phyloP scores from a whole-genome alignment of 2,329 filamentous ascomycete genomes.

The Aspergillus phoenicis region DNA sequence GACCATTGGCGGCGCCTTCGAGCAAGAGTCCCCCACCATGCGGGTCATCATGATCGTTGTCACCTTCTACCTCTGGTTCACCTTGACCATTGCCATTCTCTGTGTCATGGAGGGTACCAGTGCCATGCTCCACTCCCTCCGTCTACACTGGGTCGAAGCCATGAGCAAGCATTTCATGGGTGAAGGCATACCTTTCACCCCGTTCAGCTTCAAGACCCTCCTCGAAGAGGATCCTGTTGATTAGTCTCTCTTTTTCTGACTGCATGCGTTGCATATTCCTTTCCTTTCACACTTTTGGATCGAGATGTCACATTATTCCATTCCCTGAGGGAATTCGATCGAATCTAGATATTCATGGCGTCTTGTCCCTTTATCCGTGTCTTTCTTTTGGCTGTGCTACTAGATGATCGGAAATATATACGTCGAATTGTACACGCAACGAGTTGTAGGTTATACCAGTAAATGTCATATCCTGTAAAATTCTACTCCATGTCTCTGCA shows the following conservation, averaged over 20 bases:
- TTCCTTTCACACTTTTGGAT: slow-evolving; percentile 15
- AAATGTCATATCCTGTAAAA: too few relatives aligned
- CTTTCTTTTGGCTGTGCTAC: neutral
- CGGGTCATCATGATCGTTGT: slow-evolving; percentile 81
- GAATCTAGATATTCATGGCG: slow-evolving; percentile 3
- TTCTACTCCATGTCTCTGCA: too few relatives aligned
- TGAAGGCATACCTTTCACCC: slow-evolving; percentile 80
- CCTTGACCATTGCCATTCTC: slow-evolving; percentile 75
- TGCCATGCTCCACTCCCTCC: slow-evolving; percentile 89
- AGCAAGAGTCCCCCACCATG: slow-evolving; percentile 59
- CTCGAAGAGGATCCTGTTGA: slow-evolving; percentile 74
- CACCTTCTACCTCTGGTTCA: slow-evolving; percentile 88
- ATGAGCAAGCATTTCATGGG: slow-evolving; percentile 98
- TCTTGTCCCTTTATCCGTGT: neutral
- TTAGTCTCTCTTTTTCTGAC: slow-evolving; percentile 28
- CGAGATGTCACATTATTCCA: slow-evolving; percentile 17
- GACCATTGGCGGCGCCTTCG: slow-evolving; percentile 81
- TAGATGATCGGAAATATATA: slow-evolving; percentile 13
- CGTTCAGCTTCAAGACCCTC: slow-evolving; percentile 83
- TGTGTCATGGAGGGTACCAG: slow-evolving; percentile 96
- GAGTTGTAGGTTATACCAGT: too few relatives aligned
- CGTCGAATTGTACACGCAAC: neutral
- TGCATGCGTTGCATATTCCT: slow-evolving; percentile 4
- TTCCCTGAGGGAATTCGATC: slow-evolving; percentile 4
- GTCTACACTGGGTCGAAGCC: slow-evolving; percentile 94